These are phyloP conservation scores for Trichoderma erinaceum DNA, from an alignment of 495 filamentous ascomycete species.

Conservation along the genomic window DNA sequence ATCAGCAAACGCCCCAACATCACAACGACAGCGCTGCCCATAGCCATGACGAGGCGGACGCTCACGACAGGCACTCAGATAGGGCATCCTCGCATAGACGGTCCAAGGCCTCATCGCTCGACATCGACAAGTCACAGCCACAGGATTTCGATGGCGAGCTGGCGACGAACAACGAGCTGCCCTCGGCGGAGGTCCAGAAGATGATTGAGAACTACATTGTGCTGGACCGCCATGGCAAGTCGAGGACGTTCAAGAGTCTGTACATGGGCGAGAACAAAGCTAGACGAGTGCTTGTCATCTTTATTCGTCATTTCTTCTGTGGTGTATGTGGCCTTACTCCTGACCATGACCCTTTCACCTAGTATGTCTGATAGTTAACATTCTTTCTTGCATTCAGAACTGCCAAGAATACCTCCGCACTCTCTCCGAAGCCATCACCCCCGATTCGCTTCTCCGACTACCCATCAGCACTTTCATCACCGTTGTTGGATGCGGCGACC, in stretches of 20 bases:
- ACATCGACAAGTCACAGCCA: slow-evolving; percentile 19
- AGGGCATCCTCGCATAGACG: not conserved
- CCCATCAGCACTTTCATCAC: slow-evolving; percentile 57
- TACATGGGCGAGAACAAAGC: slow-evolving; percentile 52
- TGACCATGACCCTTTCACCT: not conserved
- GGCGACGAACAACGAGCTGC: slow-evolving; percentile 47
- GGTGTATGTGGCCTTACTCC: slow-evolving; percentile 52
- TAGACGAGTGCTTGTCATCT: slow-evolving; percentile 63
- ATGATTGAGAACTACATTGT: slow-evolving; percentile 54
- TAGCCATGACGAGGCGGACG: not conserved
- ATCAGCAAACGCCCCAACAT: not conserved
- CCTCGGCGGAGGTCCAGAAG: slow-evolving; percentile 39
- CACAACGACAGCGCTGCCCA: not conserved
- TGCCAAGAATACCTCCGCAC: slow-evolving; percentile 68
- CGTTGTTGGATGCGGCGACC: slow-evolving; percentile 75
- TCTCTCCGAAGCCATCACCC: slow-evolving; percentile 54
- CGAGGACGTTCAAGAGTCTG: slow-evolving; percentile 59
- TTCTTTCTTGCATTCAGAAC: slow-evolving; percentile 38
- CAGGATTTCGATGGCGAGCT: slow-evolving; percentile 42
- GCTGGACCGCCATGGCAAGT: slow-evolving; percentile 57
- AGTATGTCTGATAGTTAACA: slow-evolving; percentile 16
- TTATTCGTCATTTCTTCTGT: slow-evolving; percentile 87
- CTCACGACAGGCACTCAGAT: not conserved
- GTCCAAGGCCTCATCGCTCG: not conserved
- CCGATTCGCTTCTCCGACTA: slow-evolving; percentile 48